Evolutionary conservation across 225 moss, liverwort and hornwort species (phyloP), one percentile per base, ranked within the genome.

Genomic region (Anthoceros angustus): DNA sequence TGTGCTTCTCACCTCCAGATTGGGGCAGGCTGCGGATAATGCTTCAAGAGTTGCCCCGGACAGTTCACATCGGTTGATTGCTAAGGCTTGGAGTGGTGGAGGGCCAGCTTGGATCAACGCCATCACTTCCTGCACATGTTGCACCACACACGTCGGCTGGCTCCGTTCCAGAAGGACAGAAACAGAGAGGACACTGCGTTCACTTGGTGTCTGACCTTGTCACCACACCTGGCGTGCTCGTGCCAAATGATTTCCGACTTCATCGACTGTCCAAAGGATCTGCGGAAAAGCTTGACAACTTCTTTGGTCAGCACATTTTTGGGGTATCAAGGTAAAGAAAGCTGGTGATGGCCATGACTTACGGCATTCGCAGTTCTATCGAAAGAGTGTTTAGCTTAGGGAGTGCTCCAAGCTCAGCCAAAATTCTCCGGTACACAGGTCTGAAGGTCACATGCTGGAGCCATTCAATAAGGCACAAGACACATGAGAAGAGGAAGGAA

Each of bases 291-390:
- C n/a, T 16, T 16, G 16, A 8, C 12, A 8, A 8, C 9, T 43
- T 14, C 7, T 14, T 8, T 7, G n/a, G 55, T 55, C 55, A 55
- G 55, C 55, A 55, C 55, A 55, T 55, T 55, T 18, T 55, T 55
- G 12, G 42, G 12, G 20, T 5, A 55, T 8, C n/a, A 25, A 41
- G 5, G 16, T 60, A 23, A 9, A 62, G 8, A 42, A 32, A 24
- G 10, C 38, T 12, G 61, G 12, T 42, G 7, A 24, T 16, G 32
- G 21, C 16, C 23, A 39, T 10, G 60, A 65, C 83, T 75, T 77
- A 88, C 88, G 88, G 88, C 88, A 86, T 86, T 67, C 88, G 86
- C 63, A 88, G 70, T 75, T 88, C 88, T 68, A 88, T 73, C 48
- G 86, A 76, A 42, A 88, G 79, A 55, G 85, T 86, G 74, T 86